Conservation (phyloP, 108 stramenopile genomes). For the Ochromonas danica region DNA sequence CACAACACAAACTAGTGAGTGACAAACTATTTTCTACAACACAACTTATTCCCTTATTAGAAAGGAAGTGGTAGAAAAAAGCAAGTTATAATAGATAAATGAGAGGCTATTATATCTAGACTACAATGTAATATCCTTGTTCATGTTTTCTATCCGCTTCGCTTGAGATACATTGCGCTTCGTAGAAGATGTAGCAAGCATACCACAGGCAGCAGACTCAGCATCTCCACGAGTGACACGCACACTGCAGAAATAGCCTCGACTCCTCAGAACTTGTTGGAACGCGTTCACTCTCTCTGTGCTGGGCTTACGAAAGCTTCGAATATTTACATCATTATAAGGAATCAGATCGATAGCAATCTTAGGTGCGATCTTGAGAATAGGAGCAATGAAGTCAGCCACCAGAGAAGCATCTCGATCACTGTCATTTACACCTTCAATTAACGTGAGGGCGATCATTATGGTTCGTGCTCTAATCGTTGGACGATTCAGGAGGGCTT, state of each 20-base stretch:
- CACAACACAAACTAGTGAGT: too few species aligned
- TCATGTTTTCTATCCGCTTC: too few species aligned
- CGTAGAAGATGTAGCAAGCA: slow-evolving; percentile 25
- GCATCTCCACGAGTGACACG: slow-evolving; percentile 76
- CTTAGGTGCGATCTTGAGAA: neutral
- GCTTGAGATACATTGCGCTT: too few species aligned
- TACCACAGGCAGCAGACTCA: slow-evolving; percentile 76
- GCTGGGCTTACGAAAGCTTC: neutral
- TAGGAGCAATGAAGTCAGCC: slow-evolving; percentile 1
- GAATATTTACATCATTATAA: neutral
- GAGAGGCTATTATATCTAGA: too few species aligned
- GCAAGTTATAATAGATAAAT: too few species aligned
- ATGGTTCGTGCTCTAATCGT: neutral
- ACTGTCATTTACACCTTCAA: slow-evolving; percentile 28
- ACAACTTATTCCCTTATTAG: too few species aligned
- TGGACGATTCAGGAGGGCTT: neutral
- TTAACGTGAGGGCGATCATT: slow-evolving; percentile 32
- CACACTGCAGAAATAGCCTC: slow-evolving; percentile 47
- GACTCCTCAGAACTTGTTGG: neutral
- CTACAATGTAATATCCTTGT: too few species aligned
- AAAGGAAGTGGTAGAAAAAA: too few species aligned
- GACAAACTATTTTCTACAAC: too few species aligned
- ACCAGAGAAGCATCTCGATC: slow-evolving; percentile 1
- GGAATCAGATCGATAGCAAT: slow-evolving; percentile 24
- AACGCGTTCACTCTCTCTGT: neutral